Evolutionary conservation across 441 rosid species (phyloP).

Genomic region (Bocquillonia castaneifolia): DNA sequence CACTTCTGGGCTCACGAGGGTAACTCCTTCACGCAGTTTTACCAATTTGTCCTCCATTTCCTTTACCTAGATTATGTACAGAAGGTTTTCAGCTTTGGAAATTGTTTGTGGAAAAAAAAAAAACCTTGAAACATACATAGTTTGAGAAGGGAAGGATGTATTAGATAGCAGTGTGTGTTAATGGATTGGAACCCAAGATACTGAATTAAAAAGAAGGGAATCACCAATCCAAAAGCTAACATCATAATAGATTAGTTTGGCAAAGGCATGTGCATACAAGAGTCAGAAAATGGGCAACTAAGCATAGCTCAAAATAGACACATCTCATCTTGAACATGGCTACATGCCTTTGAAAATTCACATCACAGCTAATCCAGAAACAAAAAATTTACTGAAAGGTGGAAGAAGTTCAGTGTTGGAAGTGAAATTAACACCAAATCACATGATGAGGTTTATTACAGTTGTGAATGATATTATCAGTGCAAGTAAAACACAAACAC

Average conservation of each 20-base stretch:
- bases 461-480: no score
- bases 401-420: no score
- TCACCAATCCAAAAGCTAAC: not conserved
- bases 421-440: no score
- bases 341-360: no score
- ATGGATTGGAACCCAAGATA: not conserved
- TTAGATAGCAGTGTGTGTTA: not conserved
- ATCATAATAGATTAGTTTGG: not conserved
- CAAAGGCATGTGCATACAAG: not conserved
- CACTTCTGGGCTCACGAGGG: constrained; percentile 79
- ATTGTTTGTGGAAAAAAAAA: constrained; percentile 4
- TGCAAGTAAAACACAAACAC: no score
- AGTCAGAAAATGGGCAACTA: not conserved
- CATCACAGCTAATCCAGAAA: no score
- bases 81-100: not conserved
- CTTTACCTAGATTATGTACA: constrained; percentile 41
- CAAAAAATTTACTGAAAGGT: no score
- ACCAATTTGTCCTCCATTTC: constrained; percentile 68
- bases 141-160: not conserved
- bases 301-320: no score
- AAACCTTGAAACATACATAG: no score
- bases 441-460: no score
- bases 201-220: not conserved
- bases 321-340: no score
- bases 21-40: constrained; percentile 65